Percentiles rank a stretch among this genome's conserved stretches.
Evolutionary conservation across 2,329 filamentous ascomycete genomes (phyloP).

Genomic region (Cladosporium sp.): DNA sequence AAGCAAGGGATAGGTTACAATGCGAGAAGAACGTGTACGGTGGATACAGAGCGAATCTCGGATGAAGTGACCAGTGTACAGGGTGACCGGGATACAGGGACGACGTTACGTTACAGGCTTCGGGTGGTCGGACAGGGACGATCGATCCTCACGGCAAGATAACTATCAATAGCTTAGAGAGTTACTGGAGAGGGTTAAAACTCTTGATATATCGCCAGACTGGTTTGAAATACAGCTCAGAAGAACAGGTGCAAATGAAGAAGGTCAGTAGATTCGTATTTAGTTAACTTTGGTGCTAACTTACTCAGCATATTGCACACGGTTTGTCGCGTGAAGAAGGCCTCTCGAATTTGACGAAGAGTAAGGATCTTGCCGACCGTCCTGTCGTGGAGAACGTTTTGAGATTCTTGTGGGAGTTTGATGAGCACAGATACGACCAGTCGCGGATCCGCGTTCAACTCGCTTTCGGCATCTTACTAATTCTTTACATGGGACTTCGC

Average conservation of each 20-base stretch:
- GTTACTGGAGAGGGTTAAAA: neutral
- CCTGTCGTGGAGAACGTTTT: neutral
- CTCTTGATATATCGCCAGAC: neutral
- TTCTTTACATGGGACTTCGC: neutral
- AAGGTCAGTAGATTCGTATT: neutral
- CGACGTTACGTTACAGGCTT: neutral
- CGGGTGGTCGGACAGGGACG: neutral
- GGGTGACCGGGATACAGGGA: neutral
- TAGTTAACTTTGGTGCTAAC: neutral
- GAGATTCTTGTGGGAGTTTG: neutral
- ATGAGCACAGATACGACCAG: neutral
- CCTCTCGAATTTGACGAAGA: neutral
- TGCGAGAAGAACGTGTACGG: neutral
- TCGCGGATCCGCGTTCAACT: neutral
- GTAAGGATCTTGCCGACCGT: neutral
- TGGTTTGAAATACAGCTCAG: neutral
- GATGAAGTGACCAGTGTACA: neutral
- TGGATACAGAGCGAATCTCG: neutral
- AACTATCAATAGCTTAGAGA: neutral
- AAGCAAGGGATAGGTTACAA: neutral
- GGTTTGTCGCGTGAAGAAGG: neutral
- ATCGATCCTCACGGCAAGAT: neutral
- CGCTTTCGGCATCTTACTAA: neutral
- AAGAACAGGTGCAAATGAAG: neutral
- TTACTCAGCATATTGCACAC: neutral